Base-by-base conservation (phyloP, 345 rosid species). In the Trapa bicornis region DNA sequence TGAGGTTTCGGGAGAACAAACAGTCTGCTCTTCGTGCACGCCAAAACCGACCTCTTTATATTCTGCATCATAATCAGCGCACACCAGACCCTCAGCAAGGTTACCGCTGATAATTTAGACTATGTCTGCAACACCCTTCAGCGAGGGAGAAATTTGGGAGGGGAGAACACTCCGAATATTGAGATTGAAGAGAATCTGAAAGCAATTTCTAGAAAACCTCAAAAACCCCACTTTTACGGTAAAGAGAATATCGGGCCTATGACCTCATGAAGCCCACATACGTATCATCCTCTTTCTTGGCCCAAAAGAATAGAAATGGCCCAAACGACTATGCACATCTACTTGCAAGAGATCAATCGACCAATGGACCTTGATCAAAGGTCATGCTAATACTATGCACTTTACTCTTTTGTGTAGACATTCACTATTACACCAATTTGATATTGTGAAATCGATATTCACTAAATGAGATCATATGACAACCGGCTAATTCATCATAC, bases 201-300 rank as follows among this genome's bases (percentile, higher is more conserved):
- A 45, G 6, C 48, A 8, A 45, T 11, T 4, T 45, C n/a, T 2
- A 22, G 33, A 53, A 53, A 53, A 53, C 58, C 58, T 17, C 60
- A n/a, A 54, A 22, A 54, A 54, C 60, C 60, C 60, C 33, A 14
- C 16, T n/a, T n/a, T 54, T 17, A 2, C 60, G 35, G 56, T 3
- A 3, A 16, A 17, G 56, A n/a, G 10, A 54, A 53, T n/a, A 2
- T 54, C 60, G 35, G 60, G 60, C 58, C 32, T 32, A 11, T 17
- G 58, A 33, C 60, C 60, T 22, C 60, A 54, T 88, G 16, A 75
- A 78, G 77, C 86, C 91, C 6, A 86, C 83, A 50, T 50, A 45
- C 11, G 48, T 22, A 22, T 22, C 29, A 22, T 22, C 29, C 29
- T 22, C 29, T 22, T 22, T 22, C 29, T 22, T 22, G 29, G 29